Evolutionary conservation across 2,329 filamentous ascomycete genomes (phyloP), one percentile per base, ranked within the genome.

Genomic region (Aspergillus costaricaensis): DNA sequence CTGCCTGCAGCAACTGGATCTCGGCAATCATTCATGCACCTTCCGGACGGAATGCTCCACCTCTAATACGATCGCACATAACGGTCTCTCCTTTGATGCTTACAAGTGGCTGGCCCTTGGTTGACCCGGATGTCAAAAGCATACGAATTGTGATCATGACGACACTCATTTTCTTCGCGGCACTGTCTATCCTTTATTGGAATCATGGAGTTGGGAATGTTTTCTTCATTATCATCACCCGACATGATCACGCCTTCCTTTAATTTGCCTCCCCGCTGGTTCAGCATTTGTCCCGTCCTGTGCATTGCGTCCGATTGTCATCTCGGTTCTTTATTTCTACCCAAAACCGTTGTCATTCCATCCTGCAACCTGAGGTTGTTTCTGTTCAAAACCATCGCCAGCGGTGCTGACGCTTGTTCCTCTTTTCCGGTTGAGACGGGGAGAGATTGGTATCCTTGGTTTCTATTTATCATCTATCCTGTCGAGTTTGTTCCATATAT

Each of bases 81-180:
- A 69, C 65, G 63, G 62, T 63, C 65, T 60, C 54, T 64, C 62
- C 65, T 67, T 62, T 63, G 59, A 67, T 62, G 62, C 61, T 66
- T 67, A 65, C 66, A 63, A 67, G 62, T 65, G 67, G 67, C 67
- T 67, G 67, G 67, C 60, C 67, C 65, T 63, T 67, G 65, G 57
- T 68, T 69, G 67, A 68, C 67, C 67, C 54, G 67, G 66, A 65
- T 65, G 67, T 69, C 67, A 69, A 68, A 67, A 67, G 65, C 66
- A 66, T 65, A 69, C 60, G 67, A 69, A 64, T 61, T 62, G 64
- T 65, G 62, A 65, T 67, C 59, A 68, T 62, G 61, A 68, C 62
- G 63, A 68, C 65, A 51, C 61, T 69, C 67, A 59, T 67, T 69
- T 58, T 59, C 21, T 52, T 62, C 48, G 51, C 62, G 57, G 56